Percentiles rank a stretch among this genome's conserved stretches.
Conservation (phyloP, 257 asterid species). For the Scutellaria galericulata region DNA sequence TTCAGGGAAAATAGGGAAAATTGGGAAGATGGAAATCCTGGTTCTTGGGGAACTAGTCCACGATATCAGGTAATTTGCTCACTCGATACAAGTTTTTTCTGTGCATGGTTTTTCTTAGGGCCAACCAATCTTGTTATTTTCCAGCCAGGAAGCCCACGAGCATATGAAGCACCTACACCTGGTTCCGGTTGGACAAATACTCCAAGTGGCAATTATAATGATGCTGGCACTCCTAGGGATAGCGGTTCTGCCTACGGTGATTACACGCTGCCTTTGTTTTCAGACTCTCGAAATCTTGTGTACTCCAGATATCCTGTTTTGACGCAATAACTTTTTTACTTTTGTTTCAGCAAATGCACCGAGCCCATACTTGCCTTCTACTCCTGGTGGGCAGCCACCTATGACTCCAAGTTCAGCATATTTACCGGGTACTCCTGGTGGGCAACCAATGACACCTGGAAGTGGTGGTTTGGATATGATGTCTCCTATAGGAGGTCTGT, state of each 20-base stretch:
- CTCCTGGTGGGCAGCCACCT: constrained; percentile 98
- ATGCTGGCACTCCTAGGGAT: constrained; percentile 90
- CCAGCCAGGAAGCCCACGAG: constrained; percentile 92
- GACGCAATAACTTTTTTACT: too few species aligned
- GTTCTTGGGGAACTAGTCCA: constrained; percentile 92
- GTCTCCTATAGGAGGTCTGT: constrained; percentile 89
- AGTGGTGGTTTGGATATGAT: constrained; percentile 94
- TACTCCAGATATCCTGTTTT: neutral
- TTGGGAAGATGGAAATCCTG: constrained; percentile 99
- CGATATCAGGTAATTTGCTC: constrained; percentile 71
- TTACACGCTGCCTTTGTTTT: constrained; percentile 20
- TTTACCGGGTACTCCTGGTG: constrained; percentile 97
- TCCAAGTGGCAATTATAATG: constrained; percentile 62
- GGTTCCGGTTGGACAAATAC: constrained; percentile 85
- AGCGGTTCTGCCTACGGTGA: constrained; percentile 78
- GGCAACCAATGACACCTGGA: constrained; percentile 98
- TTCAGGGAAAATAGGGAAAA: constrained; percentile 89
- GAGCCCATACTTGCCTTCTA: constrained; percentile 95
- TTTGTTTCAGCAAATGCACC: constrained; percentile 80
- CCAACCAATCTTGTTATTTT: constrained; percentile 21
- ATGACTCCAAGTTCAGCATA: constrained; percentile 96
- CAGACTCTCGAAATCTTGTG: neutral
- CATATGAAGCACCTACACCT: constrained; percentile 98
- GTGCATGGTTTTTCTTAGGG: neutral
- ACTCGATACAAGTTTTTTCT: neutral